Conservation (phyloP, 352 stramenopile species). For the Phytophthora colocasiae region DNA sequence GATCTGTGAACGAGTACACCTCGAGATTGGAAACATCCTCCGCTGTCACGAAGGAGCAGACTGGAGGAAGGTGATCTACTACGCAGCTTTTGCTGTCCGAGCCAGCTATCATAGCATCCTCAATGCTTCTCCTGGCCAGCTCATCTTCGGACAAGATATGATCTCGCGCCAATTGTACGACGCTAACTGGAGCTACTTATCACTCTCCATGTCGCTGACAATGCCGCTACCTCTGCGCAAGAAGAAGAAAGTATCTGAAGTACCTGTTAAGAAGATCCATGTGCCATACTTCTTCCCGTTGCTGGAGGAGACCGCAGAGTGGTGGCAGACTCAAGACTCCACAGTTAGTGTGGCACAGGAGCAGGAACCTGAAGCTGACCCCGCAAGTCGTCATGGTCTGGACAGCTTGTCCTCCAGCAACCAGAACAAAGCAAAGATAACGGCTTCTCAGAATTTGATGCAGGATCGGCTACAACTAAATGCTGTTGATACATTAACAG, state of each 20-base stretch:
- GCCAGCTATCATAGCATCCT: too few relatives aligned
- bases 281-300: conserved; percentile 70
- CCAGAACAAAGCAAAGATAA: not conserved
- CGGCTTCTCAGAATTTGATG: not conserved
- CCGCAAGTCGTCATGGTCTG: not conserved
- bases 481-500: not conserved
- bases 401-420: not conserved
- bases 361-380: conserved; percentile 26
- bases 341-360: conserved; percentile 6
- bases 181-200: too few relatives aligned
- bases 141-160: too few relatives aligned
- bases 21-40: too few relatives aligned
- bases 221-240: conserved; percentile 31
- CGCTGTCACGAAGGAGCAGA: too few relatives aligned
- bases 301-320: conserved; percentile 63
- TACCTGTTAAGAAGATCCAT: conserved; percentile 52
- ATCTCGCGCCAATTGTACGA: too few relatives aligned
- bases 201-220: conserved; percentile 26
- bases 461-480: not conserved
- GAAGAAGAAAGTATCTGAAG: conserved; percentile 20
- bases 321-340: conserved; percentile 46
- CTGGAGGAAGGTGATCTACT: too few relatives aligned
- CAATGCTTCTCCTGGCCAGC: too few relatives aligned
- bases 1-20: too few relatives aligned
- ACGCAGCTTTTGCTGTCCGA: too few relatives aligned